Conservation (phyloP, 2,329 filamentous ascomycete genomes). For the Aquanectria penicillioides region DNA sequence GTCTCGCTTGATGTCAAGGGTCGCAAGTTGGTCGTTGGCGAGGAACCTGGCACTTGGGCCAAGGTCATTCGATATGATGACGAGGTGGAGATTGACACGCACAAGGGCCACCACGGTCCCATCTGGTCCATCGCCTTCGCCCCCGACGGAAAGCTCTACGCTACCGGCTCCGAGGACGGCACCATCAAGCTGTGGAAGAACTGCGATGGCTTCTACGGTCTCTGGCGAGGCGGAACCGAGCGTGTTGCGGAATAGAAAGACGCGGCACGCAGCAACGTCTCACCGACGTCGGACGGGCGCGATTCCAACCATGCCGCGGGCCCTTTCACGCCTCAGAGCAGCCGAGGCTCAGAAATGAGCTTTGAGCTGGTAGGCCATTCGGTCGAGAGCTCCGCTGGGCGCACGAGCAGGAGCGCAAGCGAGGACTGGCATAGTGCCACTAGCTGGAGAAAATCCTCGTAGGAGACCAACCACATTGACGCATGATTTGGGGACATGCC, state of each 20-base stretch:
- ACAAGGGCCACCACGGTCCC: constrained; percentile 96
- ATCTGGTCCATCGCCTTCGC: constrained; percentile 97
- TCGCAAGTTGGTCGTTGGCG: constrained; percentile 87
- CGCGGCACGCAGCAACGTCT: constrained; percentile 36
- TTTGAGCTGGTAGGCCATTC: constrained; percentile 8
- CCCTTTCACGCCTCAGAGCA: constrained; percentile 21
- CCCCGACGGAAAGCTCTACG: constrained; percentile 94
- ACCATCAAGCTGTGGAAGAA: constrained; percentile 94
- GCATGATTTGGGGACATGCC: constrained; percentile 9
- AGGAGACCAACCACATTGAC: background rate
- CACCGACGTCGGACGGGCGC: constrained; percentile 27
- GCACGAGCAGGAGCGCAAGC: constrained; percentile 11
- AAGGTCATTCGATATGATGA: constrained; percentile 90
- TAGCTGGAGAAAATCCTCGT: constrained; percentile 18
- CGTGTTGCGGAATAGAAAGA: constrained; percentile 50
- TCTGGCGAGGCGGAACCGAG: constrained; percentile 66
- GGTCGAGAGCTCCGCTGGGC: background rate
- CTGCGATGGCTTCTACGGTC: constrained; percentile 71
- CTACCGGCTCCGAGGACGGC: constrained; percentile 95
- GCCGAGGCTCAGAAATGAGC: constrained; percentile 25
- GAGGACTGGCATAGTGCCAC: constrained; percentile 16
- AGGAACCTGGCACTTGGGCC: constrained; percentile 95
- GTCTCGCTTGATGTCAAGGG: constrained; percentile 87
- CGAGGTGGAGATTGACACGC: constrained; percentile 85
- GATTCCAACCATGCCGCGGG: constrained; percentile 17